Percentiles rank a stretch among this genome's conserved stretches.
These are phyloP conservation scores for Dioszegia crocea DNA, from an alignment of 768 basidiomycete genomes.

Conservation along the genomic window DNA sequence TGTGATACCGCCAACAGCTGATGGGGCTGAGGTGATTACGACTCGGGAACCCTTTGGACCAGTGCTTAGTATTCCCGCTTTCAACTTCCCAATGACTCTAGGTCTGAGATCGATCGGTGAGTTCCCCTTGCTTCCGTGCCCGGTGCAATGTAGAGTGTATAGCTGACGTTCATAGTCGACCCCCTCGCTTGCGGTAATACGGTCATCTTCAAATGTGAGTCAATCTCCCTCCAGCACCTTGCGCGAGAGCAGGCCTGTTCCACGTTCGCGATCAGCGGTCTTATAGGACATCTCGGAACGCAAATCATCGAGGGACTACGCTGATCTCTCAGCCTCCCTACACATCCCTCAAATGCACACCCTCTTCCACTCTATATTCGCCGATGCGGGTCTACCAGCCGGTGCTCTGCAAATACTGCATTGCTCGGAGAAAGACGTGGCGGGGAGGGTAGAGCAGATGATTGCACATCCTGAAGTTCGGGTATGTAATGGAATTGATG, in stretches of 20 bases:
- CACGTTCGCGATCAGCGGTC: no score
- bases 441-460: conserved; percentile 26
- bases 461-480: conserved; percentile 27
- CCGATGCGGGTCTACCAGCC: conserved; percentile 59
- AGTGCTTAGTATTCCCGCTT: conserved; percentile 35
- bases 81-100: conserved; percentile 36
- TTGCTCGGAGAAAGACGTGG: conserved; percentile 26
- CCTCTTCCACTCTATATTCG: conserved; percentile 48
- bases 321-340: conserved; percentile 34
- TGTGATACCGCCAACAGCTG: conserved; percentile 30
- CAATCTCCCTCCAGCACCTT: not conserved
- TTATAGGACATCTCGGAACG: no score
- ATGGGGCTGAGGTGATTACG: conserved; percentile 22
- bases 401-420: conserved; percentile 58
- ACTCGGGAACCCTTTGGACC: conserved; percentile 41
- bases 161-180: conserved; percentile 28
- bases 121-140: not conserved
- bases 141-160: not conserved
- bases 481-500: conserved; percentile 12
- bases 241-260: no score
- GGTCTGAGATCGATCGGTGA: conserved; percentile 32
- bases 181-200: conserved; percentile 53
- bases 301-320: no score
- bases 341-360: conserved; percentile 47
- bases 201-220: conserved; percentile 44